These are phyloP conservation scores for Hyphopichia buzzinii DNA, from an alignment of 1,139 yeast species.

Conservation along the genomic window DNA sequence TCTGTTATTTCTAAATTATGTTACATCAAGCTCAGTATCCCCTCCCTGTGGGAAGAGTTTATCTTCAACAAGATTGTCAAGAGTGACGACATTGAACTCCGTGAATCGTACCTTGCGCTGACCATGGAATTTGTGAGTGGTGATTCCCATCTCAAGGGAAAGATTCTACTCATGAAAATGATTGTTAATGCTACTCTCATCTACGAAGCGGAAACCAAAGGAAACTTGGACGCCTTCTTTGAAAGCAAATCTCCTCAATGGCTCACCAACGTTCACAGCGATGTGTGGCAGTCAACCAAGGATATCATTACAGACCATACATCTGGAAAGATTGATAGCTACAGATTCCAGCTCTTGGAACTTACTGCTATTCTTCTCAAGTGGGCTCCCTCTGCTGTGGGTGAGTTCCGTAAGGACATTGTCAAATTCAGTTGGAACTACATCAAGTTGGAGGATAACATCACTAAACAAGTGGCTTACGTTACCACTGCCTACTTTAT, in stretches of 20 bases:
- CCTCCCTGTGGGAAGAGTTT: conserved; percentile 52
- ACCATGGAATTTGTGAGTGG: conserved; percentile 50
- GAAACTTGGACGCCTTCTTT: conserved; percentile 51
- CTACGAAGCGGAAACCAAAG: conserved; percentile 55
- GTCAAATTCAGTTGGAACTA: conserved; percentile 95
- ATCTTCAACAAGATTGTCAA: conserved; percentile 58
- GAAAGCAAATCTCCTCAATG: conserved; percentile 46
- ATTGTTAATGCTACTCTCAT: conserved; percentile 67
- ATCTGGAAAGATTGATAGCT: conserved; percentile 72
- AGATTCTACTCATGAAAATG: conserved; percentile 60
- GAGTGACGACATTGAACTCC: conserved; percentile 43
- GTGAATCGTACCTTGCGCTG: conserved; percentile 51
- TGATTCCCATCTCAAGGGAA: conserved; percentile 47
- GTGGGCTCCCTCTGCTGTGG: conserved; percentile 59
- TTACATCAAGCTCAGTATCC: conserved; percentile 45
- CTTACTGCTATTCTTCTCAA: conserved; percentile 75
- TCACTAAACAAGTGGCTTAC: conserved; percentile 91
- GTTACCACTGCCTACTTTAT: conserved; percentile 86
- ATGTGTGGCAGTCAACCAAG: conserved; percentile 70
- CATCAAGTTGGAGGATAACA: conserved; percentile 82
- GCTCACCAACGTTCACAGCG: conserved; percentile 59
- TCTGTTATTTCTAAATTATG: conserved; percentile 50
- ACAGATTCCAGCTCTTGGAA: conserved; percentile 76
- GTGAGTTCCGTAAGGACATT: conserved; percentile 76
- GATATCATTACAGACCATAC: conserved; percentile 55